A percentile compares a stretch with the other conserved stretches of the same genome.
Conservation (phyloP, 2,329 filamentous ascomycete genomes). For the Microsporum ferrugineum region DNA sequence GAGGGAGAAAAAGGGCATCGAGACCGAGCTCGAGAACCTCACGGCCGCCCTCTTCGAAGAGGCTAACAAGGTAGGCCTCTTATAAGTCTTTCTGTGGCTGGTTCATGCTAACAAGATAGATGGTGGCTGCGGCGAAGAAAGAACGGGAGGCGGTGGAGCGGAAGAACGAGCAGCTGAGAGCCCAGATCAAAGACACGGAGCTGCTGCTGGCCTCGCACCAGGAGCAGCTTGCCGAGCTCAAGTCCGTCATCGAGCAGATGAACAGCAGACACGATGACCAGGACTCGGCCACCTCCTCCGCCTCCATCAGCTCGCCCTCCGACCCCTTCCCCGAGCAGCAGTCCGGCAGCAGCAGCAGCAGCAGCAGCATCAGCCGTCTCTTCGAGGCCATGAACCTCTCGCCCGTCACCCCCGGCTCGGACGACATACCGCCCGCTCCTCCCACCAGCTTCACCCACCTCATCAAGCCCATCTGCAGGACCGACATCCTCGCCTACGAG, state of each 20-base stretch:
- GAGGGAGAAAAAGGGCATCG: conserved; percentile 76
- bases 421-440: conserved; percentile 49
- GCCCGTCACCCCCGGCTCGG: conserved; percentile 37
- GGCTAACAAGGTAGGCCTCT: conserved; percentile 60
- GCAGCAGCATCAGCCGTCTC: conserved; percentile 40
- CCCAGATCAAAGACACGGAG: conserved; percentile 79
- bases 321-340: conserved; percentile 44
- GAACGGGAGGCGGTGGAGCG: conserved; percentile 72
- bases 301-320: conserved; percentile 69
- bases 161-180: conserved; percentile 76
- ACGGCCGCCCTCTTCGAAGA: conserved; percentile 94
- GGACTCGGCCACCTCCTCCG: conserved; percentile 55
- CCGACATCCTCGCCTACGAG: conserved; percentile 66
- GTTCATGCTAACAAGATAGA: conserved; percentile 37
- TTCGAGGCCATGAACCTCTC: conserved; percentile 51
- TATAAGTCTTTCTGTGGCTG: not conserved
- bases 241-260: conserved; percentile 85
- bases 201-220: conserved; percentile 76
- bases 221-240: conserved; percentile 83
- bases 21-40: conserved; percentile 80
- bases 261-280: conserved; percentile 58
- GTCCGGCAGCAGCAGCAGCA: not conserved
- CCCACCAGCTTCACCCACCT: conserved; percentile 70
- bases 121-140: conserved; percentile 81
- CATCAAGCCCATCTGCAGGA: conserved; percentile 69